Conservation (phyloP, 2,329 filamentous ascomycete genomes). For the Stemphylium lycopersici region DNA sequence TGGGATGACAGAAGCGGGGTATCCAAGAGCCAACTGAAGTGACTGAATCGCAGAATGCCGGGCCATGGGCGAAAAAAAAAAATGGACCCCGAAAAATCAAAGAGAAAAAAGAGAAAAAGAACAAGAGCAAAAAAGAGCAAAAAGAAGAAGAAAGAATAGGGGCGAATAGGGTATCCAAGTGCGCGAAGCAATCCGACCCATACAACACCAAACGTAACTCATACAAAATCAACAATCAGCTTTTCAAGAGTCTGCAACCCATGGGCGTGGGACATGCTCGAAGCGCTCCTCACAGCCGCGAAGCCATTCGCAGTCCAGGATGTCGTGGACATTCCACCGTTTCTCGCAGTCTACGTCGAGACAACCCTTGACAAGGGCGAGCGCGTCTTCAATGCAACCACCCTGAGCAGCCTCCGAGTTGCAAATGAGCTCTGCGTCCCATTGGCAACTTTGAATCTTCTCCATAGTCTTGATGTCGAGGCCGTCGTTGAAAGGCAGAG, state of each 20-base stretch:
- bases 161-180: conserved; percentile 37
- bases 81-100: conserved; percentile 2
- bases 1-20: conserved; percentile 24
- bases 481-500: conserved; percentile 66
- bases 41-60: conserved; percentile 10
- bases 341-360: conserved; percentile 61
- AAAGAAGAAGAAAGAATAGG: conserved; percentile 11
- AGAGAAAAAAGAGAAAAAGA: conserved; percentile 3
- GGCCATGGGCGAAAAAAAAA: conserved; percentile 1
- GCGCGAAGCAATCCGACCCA: conserved; percentile 9
- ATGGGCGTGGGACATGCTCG: conserved; percentile 38
- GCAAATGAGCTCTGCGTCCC: conserved; percentile 60
- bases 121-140: too few relatives aligned
- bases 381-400: conserved; percentile 51
- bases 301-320: conserved; percentile 64
- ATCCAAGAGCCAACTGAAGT: conserved; percentile 25
- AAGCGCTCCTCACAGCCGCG: conserved; percentile 38
- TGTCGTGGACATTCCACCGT: conserved; percentile 64
- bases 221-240: conserved; percentile 4
- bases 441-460: conserved; percentile 65
- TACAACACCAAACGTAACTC: conserved; percentile 10
- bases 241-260: conserved; percentile 31
- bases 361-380: conserved; percentile 66
- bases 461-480: conserved; percentile 64
- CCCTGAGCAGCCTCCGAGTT: conserved; percentile 49